These are phyloP conservation scores for Diaporthe nobilis DNA, from an alignment of 2,329 filamentous ascomycete species.

Conservation along the genomic window DNA sequence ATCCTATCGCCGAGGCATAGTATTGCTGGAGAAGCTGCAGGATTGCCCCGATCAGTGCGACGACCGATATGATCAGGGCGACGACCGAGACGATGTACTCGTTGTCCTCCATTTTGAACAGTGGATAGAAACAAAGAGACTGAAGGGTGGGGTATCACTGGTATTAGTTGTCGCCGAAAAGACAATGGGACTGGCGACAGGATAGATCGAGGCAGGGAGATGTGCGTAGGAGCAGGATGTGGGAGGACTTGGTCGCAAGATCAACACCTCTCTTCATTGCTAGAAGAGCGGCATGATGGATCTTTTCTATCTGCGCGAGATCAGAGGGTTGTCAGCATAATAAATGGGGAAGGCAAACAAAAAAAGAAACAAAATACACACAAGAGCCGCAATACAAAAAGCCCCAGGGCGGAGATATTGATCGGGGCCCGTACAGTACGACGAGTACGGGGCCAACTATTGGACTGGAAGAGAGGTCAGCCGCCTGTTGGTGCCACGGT, in stretches of 20 bases:
- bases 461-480: slow-evolving; percentile 8
- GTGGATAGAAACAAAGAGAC: not conserved
- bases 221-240: not conserved
- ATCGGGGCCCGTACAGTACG: slow-evolving; percentile 25
- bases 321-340: slow-evolving; percentile 20
- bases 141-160: not conserved
- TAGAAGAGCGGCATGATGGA: slow-evolving; percentile 15
- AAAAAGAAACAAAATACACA: not conserved
- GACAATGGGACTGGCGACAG: not conserved
- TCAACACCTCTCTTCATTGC: not conserved
- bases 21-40: slow-evolving; percentile 67
- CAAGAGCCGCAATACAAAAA: slow-evolving; percentile 3
- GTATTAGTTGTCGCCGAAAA: not conserved
- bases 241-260: not conserved
- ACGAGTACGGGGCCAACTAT: not conserved
- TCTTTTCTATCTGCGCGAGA: slow-evolving; percentile 19
- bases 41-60: slow-evolving; percentile 61
- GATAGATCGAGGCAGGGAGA: not conserved
- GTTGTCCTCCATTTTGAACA: slow-evolving; percentile 44
- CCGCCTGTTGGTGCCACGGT: not conserved
- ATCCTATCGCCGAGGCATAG: slow-evolving; percentile 64
- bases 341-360: not conserved
- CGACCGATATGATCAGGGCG: slow-evolving; percentile 62
- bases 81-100: slow-evolving; percentile 56
- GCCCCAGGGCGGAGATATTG: not conserved